Conservation (phyloP, 2,329 filamentous ascomycete species). For the Rosellinia necatrix region DNA sequence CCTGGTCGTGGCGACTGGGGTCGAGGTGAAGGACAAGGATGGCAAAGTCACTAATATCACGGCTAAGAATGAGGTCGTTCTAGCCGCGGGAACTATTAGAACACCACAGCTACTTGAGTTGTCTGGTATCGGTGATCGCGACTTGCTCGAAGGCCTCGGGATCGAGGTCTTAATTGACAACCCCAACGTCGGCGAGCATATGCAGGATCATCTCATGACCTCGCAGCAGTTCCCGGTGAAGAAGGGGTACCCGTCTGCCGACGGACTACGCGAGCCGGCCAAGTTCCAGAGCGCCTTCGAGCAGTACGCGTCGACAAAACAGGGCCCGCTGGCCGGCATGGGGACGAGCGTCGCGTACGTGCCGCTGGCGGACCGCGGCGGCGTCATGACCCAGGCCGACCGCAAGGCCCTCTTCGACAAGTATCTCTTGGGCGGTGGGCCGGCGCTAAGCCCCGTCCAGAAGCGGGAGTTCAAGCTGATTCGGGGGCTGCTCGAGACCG, state of each 20-base stretch:
- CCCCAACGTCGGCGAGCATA: conserved; percentile 50
- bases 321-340: conserved; percentile 46
- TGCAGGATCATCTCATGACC: conserved; percentile 51
- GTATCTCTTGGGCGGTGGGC: conserved; percentile 28
- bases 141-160: conserved; percentile 42
- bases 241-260: conserved; percentile 44
- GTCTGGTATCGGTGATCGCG: conserved; percentile 45
- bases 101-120: conserved; percentile 44
- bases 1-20: conserved; percentile 41
- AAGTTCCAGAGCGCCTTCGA: conserved; percentile 40
- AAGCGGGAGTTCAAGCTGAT: conserved; percentile 33
- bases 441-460: conserved; percentile 17
- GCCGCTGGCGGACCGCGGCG: conserved; percentile 39
- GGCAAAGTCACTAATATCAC: conserved; percentile 26
- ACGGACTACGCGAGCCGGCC: conserved; percentile 43
- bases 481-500: conserved; percentile 36
- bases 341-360: conserved; percentile 46
- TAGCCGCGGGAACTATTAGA: conserved; percentile 47
- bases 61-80: conserved; percentile 45
- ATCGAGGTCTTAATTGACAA: conserved; percentile 44
- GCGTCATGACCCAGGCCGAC: conserved; percentile 33
- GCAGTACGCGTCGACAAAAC: conserved; percentile 43
- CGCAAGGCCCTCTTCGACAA: conserved; percentile 36
- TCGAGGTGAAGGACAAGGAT: conserved; percentile 37
- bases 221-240: conserved; percentile 47